Base-by-base conservation (phyloP, 2,329 filamentous ascomycete species). In the Thyridium curvatum region DNA sequence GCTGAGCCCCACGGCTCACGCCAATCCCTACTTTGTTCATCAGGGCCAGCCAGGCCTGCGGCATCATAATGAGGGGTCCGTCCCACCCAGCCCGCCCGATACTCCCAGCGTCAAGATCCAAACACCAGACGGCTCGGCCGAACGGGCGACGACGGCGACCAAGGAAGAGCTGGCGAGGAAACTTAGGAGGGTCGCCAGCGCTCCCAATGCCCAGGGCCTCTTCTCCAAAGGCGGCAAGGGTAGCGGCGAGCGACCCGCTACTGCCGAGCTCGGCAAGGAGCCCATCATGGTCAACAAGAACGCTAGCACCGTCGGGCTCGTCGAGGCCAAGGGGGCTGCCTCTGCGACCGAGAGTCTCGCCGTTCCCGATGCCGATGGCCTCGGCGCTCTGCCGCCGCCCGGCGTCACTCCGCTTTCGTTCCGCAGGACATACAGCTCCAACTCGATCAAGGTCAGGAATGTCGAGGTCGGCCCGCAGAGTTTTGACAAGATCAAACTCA, bases 401-500 rank as follows among this genome's bases (percentile, higher is more conserved):
- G 77, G 77, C 38, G 78, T 81, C 52, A 77, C 82, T 47, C 74
- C 79, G 14, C 72, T 87, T 35, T 81, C 87, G 15, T 98, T 96
- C 66, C 77, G 93, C 54, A 79, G 93, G 59, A 98, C 93, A 3
- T 98, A 98, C 62, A 97, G 93, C 64, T 96, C 91, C 49, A 98
- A 97, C 63, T 97, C 93, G 31, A 98, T 98, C 72, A 98, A 98
- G 66, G 87, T 97, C 49, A 80, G 93, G 53, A 89, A 95, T 59
- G 93, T 98, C 35, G 93, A 98, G 65, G 93, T 98, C 29, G 86
- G 89, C 1, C 93, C 93, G 1, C 75, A 86, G 46, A 97, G 91
- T 60, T 98, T 98, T 54, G 93, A 98, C 72, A 98, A 98, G 77
- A 96, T 98, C 65, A 98, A 98, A 64, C 75, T 98, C 65, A 96